phyloP scores from a whole-genome alignment of 805 yeast species.

The Wickerhamiella allomyrinae region DNA sequence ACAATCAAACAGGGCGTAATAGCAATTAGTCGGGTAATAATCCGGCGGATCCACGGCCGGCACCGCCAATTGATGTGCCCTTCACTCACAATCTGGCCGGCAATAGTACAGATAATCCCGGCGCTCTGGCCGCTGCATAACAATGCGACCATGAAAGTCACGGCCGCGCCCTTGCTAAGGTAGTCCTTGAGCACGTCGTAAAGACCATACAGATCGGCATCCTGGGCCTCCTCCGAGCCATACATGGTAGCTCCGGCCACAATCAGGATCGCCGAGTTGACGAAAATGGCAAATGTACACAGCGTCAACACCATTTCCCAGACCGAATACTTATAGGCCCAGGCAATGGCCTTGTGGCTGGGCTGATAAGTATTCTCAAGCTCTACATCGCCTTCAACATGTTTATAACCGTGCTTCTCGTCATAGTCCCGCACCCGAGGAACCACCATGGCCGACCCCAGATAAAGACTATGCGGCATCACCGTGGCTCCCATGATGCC shows the following conservation, averaged over 20 bases:
- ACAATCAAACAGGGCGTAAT: conserved; percentile 69
- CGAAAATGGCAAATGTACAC: conserved; percentile 70
- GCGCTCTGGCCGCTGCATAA: conserved; percentile 81
- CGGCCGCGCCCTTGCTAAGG: conserved; percentile 67
- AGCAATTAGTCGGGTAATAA: conserved; percentile 63
- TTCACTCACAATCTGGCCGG: conserved; percentile 85
- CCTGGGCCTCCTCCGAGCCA: conserved; percentile 46
- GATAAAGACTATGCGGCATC: conserved; percentile 83
- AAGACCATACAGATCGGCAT: conserved; percentile 72
- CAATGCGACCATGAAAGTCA: conserved; percentile 71
- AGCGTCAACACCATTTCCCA: conserved; percentile 57
- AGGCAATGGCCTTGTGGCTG: conserved; percentile 52
- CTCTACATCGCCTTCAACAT: conserved; percentile 24
- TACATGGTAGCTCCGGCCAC: conserved; percentile 70
- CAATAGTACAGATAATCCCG: conserved; percentile 83
- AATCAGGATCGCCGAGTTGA: conserved; percentile 68
- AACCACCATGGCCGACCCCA: conserved; percentile 83
- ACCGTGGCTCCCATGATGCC: conserved; percentile 90
- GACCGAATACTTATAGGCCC: conserved; percentile 59
- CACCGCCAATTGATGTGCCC: conserved; percentile 77
- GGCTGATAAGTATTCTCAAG: conserved; percentile 46
- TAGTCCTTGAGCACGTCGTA: conserved; percentile 45
- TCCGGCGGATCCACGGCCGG: conserved; percentile 66
- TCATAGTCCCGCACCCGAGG: conserved; percentile 73
- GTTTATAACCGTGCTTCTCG: conserved; percentile 40